A percentile compares a stretch with the other conserved stretches of the same genome.
These are phyloP conservation scores for Prototheca cutis DNA, from an alignment of 163 green algal species.

Conservation along the genomic window DNA sequence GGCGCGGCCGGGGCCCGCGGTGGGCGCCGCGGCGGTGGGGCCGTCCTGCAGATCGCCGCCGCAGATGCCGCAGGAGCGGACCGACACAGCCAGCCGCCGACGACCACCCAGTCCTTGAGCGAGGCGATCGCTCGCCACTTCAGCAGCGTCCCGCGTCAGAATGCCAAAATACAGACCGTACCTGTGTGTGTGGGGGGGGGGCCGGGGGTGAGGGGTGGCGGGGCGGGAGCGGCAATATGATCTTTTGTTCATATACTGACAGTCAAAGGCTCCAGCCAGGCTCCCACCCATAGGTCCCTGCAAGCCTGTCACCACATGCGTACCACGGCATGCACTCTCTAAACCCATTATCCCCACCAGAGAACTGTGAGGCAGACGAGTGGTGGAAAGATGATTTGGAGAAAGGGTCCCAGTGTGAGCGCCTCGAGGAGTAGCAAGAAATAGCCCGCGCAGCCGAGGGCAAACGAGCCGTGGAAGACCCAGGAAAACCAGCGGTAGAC, in stretches of 20 bases:
- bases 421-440: conserved; percentile 54
- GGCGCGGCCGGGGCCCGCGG: neutral
- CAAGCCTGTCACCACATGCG: too few relatives aligned
- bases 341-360: conserved; percentile 19
- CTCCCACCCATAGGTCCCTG: too few relatives aligned
- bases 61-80: conserved; percentile 73
- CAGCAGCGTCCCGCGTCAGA: conserved; percentile 70
- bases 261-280: too few relatives aligned
- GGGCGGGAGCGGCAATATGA: too few relatives aligned
- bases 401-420: conserved; percentile 43
- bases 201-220: conserved; percentile 9
- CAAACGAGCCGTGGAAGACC: conserved; percentile 42
- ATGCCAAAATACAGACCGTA: conserved; percentile 76
- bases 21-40: neutral
- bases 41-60: conserved; percentile 39
- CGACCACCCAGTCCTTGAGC: conserved; percentile 32
- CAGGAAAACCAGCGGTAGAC: conserved; percentile 74
- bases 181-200: conserved; percentile 1
- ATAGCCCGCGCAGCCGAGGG: conserved; percentile 56
- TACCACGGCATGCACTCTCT: too few relatives aligned
- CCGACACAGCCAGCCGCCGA: conserved; percentile 37
- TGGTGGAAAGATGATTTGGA: conserved; percentile 24
- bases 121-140: conserved; percentile 65
- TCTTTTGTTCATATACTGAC: too few relatives aligned
- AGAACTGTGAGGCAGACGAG: conserved; percentile 23